phyloP scores from a whole-genome alignment of 169 alveolate species.

The Cryptosporidium viatorum region DNA sequence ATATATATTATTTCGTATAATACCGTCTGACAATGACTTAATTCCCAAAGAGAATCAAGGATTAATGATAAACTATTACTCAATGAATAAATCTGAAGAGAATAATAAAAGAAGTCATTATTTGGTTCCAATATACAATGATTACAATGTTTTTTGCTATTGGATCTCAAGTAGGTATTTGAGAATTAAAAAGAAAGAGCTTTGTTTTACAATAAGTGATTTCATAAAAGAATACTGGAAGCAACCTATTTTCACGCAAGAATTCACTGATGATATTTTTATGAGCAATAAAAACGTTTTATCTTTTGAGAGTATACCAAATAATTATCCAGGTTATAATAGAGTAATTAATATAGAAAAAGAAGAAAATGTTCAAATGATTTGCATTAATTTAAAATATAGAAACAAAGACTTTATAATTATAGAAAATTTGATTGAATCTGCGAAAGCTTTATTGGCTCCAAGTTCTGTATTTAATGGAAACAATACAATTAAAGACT shows the following conservation, averaged over 20 bases:
- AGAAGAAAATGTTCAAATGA: slow-evolving; percentile 24
- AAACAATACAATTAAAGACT: slow-evolving; percentile 40
- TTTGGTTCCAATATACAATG: slow-evolving; percentile 57
- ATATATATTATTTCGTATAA: slow-evolving; percentile 40
- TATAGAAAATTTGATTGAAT: slow-evolving; percentile 18
- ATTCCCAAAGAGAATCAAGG: slow-evolving; percentile 11
- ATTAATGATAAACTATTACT: slow-evolving; percentile 6
- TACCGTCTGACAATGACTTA: slow-evolving; percentile 4
- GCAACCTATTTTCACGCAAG: slow-evolving; percentile 4
- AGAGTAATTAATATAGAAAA: slow-evolving; percentile 45
- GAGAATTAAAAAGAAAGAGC: slow-evolving; percentile 8
- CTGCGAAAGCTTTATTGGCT: neutral
- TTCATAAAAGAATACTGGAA: slow-evolving; percentile 70
- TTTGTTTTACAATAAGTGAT: slow-evolving; percentile 18
- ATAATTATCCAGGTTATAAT: neutral
- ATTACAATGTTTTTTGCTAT: slow-evolving; percentile 9
- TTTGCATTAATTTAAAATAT: slow-evolving; percentile 31
- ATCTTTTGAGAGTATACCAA: slow-evolving; percentile 8
- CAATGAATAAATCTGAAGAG: neutral
- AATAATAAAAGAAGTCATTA: slow-evolving; percentile 10
- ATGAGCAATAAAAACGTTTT: slow-evolving; percentile 15
- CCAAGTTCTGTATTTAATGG: slow-evolving; percentile 9
- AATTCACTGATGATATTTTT: neutral
- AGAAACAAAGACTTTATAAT: slow-evolving; percentile 25
- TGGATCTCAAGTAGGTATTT: slow-evolving; percentile 60